Evolutionary conservation across 2,329 filamentous ascomycete genomes (phyloP).

Genomic region (Aaosphaeria pasadenensis): DNA sequence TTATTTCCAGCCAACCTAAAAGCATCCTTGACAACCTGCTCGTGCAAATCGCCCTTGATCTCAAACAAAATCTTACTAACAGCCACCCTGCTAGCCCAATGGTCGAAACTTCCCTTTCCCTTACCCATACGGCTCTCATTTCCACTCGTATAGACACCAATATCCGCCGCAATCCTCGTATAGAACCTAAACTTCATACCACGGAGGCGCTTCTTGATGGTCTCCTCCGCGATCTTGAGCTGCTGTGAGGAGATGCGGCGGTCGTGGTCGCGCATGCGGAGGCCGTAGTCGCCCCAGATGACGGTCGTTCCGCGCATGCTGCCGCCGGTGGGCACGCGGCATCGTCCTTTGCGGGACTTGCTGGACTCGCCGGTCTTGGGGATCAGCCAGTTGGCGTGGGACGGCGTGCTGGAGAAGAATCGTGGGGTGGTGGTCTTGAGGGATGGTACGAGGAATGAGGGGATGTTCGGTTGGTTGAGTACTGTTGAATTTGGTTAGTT

Average conservation of each 20-base stretch:
- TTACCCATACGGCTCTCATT: slow-evolving; percentile 99
- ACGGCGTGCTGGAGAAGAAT: slow-evolving; percentile 70
- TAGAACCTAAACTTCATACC: slow-evolving; percentile 92
- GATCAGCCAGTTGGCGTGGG: slow-evolving; percentile 70
- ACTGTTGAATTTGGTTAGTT: slow-evolving; percentile 4
- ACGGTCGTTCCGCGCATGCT: slow-evolving; percentile 91
- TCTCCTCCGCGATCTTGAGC: slow-evolving; percentile 87
- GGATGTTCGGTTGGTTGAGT: slow-evolving; percentile 19
- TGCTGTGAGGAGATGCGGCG: slow-evolving; percentile 83
- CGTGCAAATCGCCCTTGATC: slow-evolving; percentile 86
- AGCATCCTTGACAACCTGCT: slow-evolving; percentile 89
- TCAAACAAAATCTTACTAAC: slow-evolving; percentile 93
- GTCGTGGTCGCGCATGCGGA: slow-evolving; percentile 92
- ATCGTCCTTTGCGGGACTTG: slow-evolving; percentile 85
- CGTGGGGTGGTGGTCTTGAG: slow-evolving; percentile 40
- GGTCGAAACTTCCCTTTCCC: slow-evolving; percentile 95
- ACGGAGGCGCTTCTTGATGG: slow-evolving; percentile 82
- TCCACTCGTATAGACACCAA: slow-evolving; percentile 91
- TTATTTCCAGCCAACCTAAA: slow-evolving; percentile 94
- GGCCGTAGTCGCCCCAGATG: slow-evolving; percentile 91
- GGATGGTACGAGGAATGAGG: slow-evolving; percentile 42
- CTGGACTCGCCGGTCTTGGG: slow-evolving; percentile 77
- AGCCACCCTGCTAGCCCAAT: slow-evolving; percentile 87
- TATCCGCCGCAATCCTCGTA: slow-evolving; percentile 85
- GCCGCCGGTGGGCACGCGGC: slow-evolving; percentile 84